Base-by-base conservation (phyloP, 1,139 yeast genomes). In the Geotrichum siamense region DNA sequence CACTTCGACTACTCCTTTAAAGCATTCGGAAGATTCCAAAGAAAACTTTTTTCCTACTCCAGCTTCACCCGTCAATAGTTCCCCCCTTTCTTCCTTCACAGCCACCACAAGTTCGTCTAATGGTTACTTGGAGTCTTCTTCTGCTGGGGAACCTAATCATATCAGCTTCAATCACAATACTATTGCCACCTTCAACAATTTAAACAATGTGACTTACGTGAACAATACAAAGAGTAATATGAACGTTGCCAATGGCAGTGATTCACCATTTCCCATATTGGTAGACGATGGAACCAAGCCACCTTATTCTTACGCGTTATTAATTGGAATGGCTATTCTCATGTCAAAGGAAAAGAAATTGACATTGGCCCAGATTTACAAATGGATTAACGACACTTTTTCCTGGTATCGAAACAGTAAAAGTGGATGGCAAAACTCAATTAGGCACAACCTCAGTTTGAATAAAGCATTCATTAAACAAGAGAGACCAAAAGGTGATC, bases 381-480 rank as follows among this genome's bases (percentile, higher is more conserved):
- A 72, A 53, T 91, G 98, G 98, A 93, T 91, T 41, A 79, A 94
- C 13, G 80, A 79, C 43, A 83, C 94, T 32, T 91, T 89, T 64
- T 76, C 72, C 51, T 91, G 82, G 62, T 93, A 91, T 63, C 78
- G 82, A 52, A 43, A 43, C 17, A 84, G 84, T 50, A 95, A 87
- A 55, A 84, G 87, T 13, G 96, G 97, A 23, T 85, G 96, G 96
- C 94, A 85, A 60, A 85, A 85, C 62, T 83, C 94, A 23, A 85
- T 85, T 52, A 79, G 95, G 49, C 95, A 85, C 62, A 83, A 86
- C 54, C 68, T 86, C 45, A 82, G 93, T 21, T 69, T 86, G 53
- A 86, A 85, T 64, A 86, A 85, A 60, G 94, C 95, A 1, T 86
- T 86, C 56, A 74, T 82, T 45, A 91, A 91, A 64, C 86, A 94